Percentiles rank a stretch among this genome's conserved stretches.
phyloP scores from a whole-genome alignment of 2,329 filamentous ascomycete species.

The Phialophora verrucosa region DNA sequence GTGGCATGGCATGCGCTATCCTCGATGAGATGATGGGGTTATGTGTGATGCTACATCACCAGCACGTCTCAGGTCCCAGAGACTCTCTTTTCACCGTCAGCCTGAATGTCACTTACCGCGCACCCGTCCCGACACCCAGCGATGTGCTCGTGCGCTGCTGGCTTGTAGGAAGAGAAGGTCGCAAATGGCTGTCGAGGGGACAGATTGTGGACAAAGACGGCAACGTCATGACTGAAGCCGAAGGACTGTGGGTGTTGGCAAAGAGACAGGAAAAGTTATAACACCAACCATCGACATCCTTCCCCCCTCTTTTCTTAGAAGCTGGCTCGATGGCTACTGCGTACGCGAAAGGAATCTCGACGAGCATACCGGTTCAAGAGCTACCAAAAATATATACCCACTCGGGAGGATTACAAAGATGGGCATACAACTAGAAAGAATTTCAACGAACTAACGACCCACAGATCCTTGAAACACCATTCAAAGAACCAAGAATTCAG shows the following conservation, averaged over 20 bases:
- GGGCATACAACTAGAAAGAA: not conserved
- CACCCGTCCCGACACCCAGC: conserved; percentile 36
- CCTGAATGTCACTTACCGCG: conserved; percentile 38
- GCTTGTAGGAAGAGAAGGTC: conserved; percentile 36
- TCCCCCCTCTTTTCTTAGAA: not conserved
- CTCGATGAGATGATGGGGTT: conserved; percentile 54
- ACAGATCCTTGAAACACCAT: not conserved
- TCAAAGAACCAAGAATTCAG: not conserved
- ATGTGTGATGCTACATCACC: conserved; percentile 44
- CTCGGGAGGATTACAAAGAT: not conserved
- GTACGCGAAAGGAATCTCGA: not conserved
- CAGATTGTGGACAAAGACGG: conserved; percentile 39
- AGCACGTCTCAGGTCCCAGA: conserved; percentile 29
- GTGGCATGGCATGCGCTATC: conserved; percentile 49
- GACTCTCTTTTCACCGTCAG: conserved; percentile 38
- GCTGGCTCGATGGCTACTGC: not conserved
- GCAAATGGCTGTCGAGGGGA: conserved; percentile 37
- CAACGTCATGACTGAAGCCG: conserved; percentile 37
- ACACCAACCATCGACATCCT: not conserved
- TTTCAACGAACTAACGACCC: not conserved
- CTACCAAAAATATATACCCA: not conserved
- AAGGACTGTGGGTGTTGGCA: conserved; percentile 38
- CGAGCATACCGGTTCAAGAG: not conserved
- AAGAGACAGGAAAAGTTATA: conserved; percentile 35
- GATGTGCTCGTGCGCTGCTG: conserved; percentile 37